phyloP scores from a whole-genome alignment of 768 basidiomycete species.

The Tulasnella sp. region DNA sequence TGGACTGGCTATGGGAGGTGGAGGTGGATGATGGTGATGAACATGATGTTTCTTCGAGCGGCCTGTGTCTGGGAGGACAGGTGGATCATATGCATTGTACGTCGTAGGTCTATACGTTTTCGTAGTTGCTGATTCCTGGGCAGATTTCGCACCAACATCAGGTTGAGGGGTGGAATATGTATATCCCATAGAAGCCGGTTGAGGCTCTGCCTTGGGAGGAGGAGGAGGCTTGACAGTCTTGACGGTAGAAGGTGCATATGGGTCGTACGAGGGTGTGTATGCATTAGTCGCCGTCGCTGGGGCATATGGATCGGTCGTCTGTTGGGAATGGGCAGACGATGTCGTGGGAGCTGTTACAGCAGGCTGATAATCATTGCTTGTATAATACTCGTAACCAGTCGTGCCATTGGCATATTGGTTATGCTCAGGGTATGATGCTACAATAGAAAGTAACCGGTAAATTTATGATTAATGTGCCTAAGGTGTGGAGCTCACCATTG shows the following conservation, averaged over 20 bases:
- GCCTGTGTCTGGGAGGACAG: constrained; percentile 21
- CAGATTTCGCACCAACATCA: background rate
- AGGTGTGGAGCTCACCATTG: background rate
- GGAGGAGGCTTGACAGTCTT: constrained; percentile 1
- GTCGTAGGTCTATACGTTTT: constrained; percentile 24
- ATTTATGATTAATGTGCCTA: background rate
- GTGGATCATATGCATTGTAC: constrained; percentile 27
- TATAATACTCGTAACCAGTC: constrained; percentile 13
- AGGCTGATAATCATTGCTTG: constrained; percentile 4
- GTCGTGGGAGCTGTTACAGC: constrained; percentile 4
- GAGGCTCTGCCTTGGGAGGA: background rate
- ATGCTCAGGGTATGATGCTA: background rate
- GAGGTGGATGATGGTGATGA: constrained; percentile 6
- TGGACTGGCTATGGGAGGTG: background rate
- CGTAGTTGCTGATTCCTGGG: constrained; percentile 9
- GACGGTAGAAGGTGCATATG: constrained; percentile 21
- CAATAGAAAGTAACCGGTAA: background rate
- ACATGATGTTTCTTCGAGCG: background rate
- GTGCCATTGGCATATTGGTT: constrained; percentile 5
- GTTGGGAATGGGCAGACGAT: constrained; percentile 15
- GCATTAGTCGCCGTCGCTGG: constrained; percentile 20
- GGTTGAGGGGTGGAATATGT: constrained; percentile 1
- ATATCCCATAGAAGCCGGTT: background rate
- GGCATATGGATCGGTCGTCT: constrained; percentile 23
- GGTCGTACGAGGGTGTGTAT: constrained; percentile 22